Base-by-base conservation (phyloP, 306 rosid genomes). In the Dalbergia oliveri region DNA sequence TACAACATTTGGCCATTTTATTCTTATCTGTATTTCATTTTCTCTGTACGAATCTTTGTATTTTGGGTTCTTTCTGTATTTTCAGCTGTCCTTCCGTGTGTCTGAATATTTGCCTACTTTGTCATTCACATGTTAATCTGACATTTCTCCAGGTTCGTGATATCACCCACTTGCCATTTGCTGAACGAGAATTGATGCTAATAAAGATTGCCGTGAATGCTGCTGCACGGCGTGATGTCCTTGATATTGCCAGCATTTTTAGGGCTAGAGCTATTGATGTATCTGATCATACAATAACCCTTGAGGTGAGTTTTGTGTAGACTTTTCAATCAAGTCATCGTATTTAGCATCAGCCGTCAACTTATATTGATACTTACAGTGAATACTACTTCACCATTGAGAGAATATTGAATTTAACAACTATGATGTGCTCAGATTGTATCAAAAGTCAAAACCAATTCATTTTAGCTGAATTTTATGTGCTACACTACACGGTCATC, bases 251-350 rank as follows among this genome's bases (percentile, higher is more conserved):
- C 77, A 89, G 87, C 81, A 93, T 93, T 77, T 93, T 93, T 81
- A 87, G 96, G 86, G 97, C 91, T 81, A 88, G 37, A 80, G 94
- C 96, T 21, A 92, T 93, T 72, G 97, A 93, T 58, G 97, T 93
- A 75, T 93, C 97, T 13, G 97, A 82, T 73, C 94, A 91, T 75
- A 90, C 97, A 45, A 77, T 93, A 81, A 93, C 96, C 80, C 90
- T 93, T 11, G 97, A 93, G 97, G 97, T 90, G 83, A 84, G 54
- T 77, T 58, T 63, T 13, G n/a, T 9, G 12, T 72, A 33, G 81
- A 56, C 66, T 66, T 66, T 78, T 62, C 19, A 53, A 45, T 64
- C 66, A 77, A 79, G 53, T 72, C 33, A 45, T 72, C 56, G 23
- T 44, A 62, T 23, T 81, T 72, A 41, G 47, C 26, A 50, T 73